These are phyloP conservation scores for Cutaneotrichosporon mucoides DNA, from an alignment of 1,284 basidiomycete genomes.

Conservation along the genomic window DNA sequence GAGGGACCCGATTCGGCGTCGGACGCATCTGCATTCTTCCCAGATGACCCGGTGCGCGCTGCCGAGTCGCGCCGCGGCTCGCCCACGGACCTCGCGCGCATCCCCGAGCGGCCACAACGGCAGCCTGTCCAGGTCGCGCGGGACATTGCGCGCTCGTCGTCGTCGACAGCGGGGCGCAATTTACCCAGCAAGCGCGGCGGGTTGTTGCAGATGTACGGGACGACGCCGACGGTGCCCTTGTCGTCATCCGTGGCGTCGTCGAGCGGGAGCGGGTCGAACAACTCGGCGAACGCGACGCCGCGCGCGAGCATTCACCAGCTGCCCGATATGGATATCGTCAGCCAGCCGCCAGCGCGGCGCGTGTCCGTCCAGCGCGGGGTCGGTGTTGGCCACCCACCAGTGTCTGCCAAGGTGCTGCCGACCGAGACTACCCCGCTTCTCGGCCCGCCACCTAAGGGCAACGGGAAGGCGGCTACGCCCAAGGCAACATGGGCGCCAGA, in stretches of 20 bases:
- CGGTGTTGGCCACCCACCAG: not conserved
- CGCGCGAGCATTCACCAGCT: constrained; percentile 7
- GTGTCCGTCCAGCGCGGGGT: not conserved
- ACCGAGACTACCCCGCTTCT: constrained; percentile 1
- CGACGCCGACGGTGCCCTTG: constrained; percentile 9
- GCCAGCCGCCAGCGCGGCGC: not conserved
- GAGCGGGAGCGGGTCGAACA: constrained; percentile 3
- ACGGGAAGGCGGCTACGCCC: not conserved
- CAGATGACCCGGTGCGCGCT: constrained; percentile 4
- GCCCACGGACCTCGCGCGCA: constrained; percentile 3
- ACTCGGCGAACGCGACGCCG: constrained; percentile 4
- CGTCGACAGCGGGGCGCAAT: not conserved
- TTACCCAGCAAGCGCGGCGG: constrained; percentile 14
- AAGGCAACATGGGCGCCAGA: constrained; percentile 4
- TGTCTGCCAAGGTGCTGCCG: not conserved
- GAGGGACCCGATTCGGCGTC: constrained; percentile 18
- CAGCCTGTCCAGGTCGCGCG: no score
- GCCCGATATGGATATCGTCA: not conserved
- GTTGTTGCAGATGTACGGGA: constrained; percentile 16
- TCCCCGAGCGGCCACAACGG: no score
- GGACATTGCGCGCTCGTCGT: no score
- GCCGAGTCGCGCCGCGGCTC: constrained; percentile 1
- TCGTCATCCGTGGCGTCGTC: constrained; percentile 6
- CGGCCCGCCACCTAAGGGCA: no score
- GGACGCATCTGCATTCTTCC: constrained; percentile 23